Base-by-base conservation (phyloP, 805 yeast genomes). In the Cyberlindnera sargentensis region DNA sequence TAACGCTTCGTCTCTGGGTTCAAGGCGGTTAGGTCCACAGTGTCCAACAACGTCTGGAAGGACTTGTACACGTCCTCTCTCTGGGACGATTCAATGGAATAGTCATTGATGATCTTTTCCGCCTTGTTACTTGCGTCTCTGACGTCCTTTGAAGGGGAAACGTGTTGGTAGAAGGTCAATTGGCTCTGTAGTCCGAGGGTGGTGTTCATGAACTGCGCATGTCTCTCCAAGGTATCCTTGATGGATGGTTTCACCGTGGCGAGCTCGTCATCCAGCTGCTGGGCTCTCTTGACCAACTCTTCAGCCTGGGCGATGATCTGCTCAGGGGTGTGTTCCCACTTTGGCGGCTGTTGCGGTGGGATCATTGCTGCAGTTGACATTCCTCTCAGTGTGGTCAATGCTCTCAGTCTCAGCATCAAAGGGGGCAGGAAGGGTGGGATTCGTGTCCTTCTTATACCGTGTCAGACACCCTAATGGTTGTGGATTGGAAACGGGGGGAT, bases 81-180 rank as follows among this genome's bases (percentile, higher is more conserved):
- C 43, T 77, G 61, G 11, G 75, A 72, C 25, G 81, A 70, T 52
- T 84, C 95, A 53, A 86, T 84, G 8, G 71, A 65, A 51, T 68
- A 75, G 39, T 78, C 73, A 41, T 76, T 71, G 36, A 83, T 61
- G 46, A 69, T 56, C 56, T 77, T 77, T 48, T 81, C 84, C 0
- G 86, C 82, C 47, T 74, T 66, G 36, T 72, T 72, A 3, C 90
- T 78, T 4, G 88, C 86, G 49, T 83, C 86, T 55, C 96, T 73
- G 30, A 84, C 57, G n/a, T 64, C 77, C 55, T 80, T 76, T 49
- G 73, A 70, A 23, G 78, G 55, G 3, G 90, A 81, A 8, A 87
- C 90, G 51, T 82, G 81, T 61, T 80, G 87, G 55, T 78, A 81
- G 57, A 87, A 86, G 20, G 81, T 67, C 52, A 84, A 61, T 51